Evolutionary conservation across 78 protist species (phyloP).

Genomic region (Dictyostelium brefeldianum): DNA sequence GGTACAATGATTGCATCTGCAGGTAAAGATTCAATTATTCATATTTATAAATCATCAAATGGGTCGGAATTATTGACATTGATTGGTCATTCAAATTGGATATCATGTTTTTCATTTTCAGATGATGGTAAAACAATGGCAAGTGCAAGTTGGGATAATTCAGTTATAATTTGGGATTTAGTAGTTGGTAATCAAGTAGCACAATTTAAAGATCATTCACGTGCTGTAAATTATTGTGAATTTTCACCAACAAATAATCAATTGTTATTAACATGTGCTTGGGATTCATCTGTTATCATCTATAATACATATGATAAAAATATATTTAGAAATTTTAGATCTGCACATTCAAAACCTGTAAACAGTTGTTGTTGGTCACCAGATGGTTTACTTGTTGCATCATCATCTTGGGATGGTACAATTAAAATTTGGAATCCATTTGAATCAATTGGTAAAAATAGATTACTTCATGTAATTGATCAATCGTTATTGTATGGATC

Average conservation of each 20-base stretch:
- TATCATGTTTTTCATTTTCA: conserved; percentile 60
- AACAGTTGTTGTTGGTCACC: conserved; percentile 41
- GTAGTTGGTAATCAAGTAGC: conserved; percentile 41
- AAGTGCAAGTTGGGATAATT: conserved; percentile 77
- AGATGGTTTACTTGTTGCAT: conserved; percentile 62
- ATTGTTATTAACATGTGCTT: conserved; percentile 26
- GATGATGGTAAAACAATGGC: conserved; percentile 77
- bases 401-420: conserved; percentile 84
- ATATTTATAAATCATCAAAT: conserved; percentile 50
- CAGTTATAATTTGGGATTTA: conserved; percentile 81
- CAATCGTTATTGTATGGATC: conserved; percentile 13
- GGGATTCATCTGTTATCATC: conserved; percentile 60
- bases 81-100: conserved; percentile 74
- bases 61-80: conserved; percentile 62
- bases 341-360: conserved; percentile 68
- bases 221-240: conserved; percentile 45
- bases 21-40: conserved; percentile 52
- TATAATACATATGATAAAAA: conserved; percentile 5
- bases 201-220: conserved; percentile 59
- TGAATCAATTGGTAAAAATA: neutral
- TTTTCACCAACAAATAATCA: conserved; percentile 55
- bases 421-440: conserved; percentile 74
- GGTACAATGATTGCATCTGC: conserved; percentile 67
- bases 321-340: conserved; percentile 24
- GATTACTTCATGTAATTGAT: conserved; percentile 27